Conservation (phyloP, 176 grass and related monocot species). For the Carex myosuroides region DNA sequence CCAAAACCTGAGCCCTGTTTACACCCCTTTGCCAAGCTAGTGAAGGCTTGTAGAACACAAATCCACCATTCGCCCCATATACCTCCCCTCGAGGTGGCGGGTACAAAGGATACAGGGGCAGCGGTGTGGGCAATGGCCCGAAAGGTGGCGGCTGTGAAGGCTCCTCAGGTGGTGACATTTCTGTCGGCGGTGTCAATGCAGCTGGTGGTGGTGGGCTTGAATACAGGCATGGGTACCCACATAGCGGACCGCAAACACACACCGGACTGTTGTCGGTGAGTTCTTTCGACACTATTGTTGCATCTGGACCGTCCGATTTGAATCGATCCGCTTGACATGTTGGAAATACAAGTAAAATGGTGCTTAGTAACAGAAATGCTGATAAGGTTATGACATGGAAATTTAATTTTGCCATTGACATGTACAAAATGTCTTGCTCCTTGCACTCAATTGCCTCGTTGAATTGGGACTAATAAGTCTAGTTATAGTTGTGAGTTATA, state of each 20-base stretch:
- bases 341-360: neutral
- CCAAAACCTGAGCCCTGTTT: constrained; percentile 10
- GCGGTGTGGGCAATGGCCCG: constrained; percentile 8
- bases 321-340: neutral
- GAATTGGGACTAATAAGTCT: neutral
- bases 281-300: neutral
- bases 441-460: neutral
- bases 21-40: neutral
- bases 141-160: constrained; percentile 26
- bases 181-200: neutral
- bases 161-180: neutral
- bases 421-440: neutral
- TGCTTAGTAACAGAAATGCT: constrained; percentile 12
- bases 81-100: neutral
- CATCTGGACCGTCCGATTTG: constrained; percentile 1
- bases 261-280: neutral
- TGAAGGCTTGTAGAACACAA: constrained; percentile 8
- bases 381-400: neutral
- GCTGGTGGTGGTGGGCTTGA: neutral
- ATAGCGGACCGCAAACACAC: constrained; percentile 20
- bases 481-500: neutral
- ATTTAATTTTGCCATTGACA: neutral
- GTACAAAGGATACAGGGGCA: constrained; percentile 10
- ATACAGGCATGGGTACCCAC: constrained; percentile 19
- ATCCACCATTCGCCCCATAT: constrained; percentile 41